phyloP scores from a whole-genome alignment of 2,329 filamentous ascomycete species.

The Xylariaceae sp. region DNA sequence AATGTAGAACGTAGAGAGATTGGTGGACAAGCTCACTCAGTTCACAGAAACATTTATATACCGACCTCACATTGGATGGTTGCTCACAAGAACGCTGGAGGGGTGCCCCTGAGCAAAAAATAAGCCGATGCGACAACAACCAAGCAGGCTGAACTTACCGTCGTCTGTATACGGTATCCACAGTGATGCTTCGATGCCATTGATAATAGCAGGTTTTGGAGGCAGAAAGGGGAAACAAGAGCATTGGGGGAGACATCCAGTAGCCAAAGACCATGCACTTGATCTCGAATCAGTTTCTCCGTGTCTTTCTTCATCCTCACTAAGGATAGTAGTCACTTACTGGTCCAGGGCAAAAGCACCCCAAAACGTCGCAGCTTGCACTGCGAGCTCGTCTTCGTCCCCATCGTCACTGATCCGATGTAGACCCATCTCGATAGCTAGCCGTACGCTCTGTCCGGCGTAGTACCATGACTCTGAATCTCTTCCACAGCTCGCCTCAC shows the following conservation, averaged over 20 bases:
- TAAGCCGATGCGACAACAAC: conserved; percentile 8
- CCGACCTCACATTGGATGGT: conserved; percentile 63
- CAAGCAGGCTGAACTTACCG: conserved; percentile 38
- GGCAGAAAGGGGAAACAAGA: conserved; percentile 54
- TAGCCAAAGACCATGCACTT: conserved; percentile 63
- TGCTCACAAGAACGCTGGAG: conserved; percentile 55
- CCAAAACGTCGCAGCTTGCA: conserved; percentile 59
- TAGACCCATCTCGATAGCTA: conserved; percentile 68
- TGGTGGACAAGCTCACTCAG: conserved; percentile 71
- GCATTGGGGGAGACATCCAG: conserved; percentile 57
- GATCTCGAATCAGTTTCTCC: conserved; percentile 19
- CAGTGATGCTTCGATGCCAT: conserved; percentile 55
- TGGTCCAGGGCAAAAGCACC: conserved; percentile 61
- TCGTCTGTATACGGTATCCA: conserved; percentile 59
- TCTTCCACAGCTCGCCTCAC: conserved; percentile 68
- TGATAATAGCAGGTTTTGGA: conserved; percentile 57
- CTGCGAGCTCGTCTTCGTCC: conserved; percentile 54
- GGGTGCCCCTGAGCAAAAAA: conserved; percentile 41
- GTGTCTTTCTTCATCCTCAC: not conserved
- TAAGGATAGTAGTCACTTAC: conserved; percentile 39
- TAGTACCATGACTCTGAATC: conserved; percentile 72
- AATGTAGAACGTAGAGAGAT: conserved; percentile 68
- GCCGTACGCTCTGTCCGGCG: conserved; percentile 66
- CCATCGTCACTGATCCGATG: conserved; percentile 50
- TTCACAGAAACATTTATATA: conserved; percentile 66